A percentile compares a stretch with the other conserved stretches of the same genome.
Evolutionary conservation across 306 rosid species (phyloP).

Genomic region (Vicia faba): DNA sequence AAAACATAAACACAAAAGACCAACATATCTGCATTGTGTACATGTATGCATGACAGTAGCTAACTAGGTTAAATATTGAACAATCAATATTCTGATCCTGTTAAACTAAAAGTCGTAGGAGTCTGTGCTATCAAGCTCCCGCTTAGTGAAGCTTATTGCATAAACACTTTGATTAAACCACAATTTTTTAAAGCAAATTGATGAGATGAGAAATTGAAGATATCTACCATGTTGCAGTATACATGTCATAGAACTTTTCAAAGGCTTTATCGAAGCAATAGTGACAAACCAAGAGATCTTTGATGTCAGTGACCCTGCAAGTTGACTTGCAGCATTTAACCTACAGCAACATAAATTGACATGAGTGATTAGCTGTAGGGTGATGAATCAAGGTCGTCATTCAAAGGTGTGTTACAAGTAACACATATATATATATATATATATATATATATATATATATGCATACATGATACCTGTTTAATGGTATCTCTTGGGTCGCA

Average conservation of each 20-base stretch:
- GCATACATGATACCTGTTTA: not conserved
- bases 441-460: no score
- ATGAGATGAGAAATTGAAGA: constrained; percentile 18
- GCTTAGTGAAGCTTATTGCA: not conserved
- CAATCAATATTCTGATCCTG: constrained; percentile 13
- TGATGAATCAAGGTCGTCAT: constrained; percentile 12
- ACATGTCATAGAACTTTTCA: constrained; percentile 87
- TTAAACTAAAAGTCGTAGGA: constrained; percentile 1
- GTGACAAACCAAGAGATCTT: constrained; percentile 76
- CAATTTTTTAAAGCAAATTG: constrained; percentile 14
- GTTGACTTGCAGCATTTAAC: constrained; percentile 89
- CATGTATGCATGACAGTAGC: constrained; percentile 17
- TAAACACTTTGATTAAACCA: constrained; percentile 14
- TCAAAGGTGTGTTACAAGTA: constrained; percentile 1
- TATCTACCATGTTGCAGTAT: constrained; percentile 79
- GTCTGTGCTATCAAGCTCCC: not conserved
- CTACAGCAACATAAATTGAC: constrained; percentile 45
- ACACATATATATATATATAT: no score
- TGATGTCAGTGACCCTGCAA: constrained; percentile 78
- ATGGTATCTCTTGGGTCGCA: not conserved
- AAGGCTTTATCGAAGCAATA: constrained; percentile 84
- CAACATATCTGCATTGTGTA: not conserved
- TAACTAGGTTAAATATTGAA: constrained; percentile 16
- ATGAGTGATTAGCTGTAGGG: constrained; percentile 28
- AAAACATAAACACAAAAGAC: constrained; percentile 8